Base-by-base conservation (phyloP, 345 rosid genomes). In the Orychophragmus violaceus region DNA sequence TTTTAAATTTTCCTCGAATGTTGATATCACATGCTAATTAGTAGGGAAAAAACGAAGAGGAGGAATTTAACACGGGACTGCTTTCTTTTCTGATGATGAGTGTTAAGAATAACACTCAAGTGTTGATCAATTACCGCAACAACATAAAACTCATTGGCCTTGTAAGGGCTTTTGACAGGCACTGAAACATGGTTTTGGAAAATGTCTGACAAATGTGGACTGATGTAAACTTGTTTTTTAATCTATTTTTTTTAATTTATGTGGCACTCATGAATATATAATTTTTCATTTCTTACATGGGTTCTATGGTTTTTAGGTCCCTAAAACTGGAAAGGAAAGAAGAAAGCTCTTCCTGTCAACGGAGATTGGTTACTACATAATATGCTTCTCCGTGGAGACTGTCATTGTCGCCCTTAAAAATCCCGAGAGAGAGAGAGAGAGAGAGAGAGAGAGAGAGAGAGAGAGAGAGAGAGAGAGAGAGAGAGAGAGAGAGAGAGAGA, bases 151-250 rank as follows among this genome's bases (percentile, higher is more conserved):
- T 93, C 25, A 82, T 93, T 12, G 98, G 97, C 1, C 87, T 96
- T 2, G 99, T 93, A 25, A 88, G 97, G 54, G 97, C 97, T 0
- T 93, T n/a, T n/a, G n/a, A n/a, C n/a, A n/a, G n/a, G n/a, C n/a
- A n/a, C n/a, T n/a, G n/a, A n/a, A n/a, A n/a, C 79, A 93, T 93
- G 98, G 98, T 93, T 53, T 85, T 93, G 18, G 98, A 93, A 67
- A 93, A 93, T 68, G 98, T 93, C 57, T 81, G 92, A 76, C 97
- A 93, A 74, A 89, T 90, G 93, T 93, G 98, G 98, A 87, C 97
- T 18, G 98, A 93, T 97, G 98, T 92, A 53, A n/a, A 74, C 66
- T 70, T 53, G n/a, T 3, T 45, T 1, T 35, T 0, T 7, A 19
- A 1, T 11, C n/a, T 59, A n/a, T 7, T 17, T 0, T 39, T 16